Evolutionary conservation across 768 basidiomycete species (phyloP).

Genomic region (Tremella yokohamensis): DNA sequence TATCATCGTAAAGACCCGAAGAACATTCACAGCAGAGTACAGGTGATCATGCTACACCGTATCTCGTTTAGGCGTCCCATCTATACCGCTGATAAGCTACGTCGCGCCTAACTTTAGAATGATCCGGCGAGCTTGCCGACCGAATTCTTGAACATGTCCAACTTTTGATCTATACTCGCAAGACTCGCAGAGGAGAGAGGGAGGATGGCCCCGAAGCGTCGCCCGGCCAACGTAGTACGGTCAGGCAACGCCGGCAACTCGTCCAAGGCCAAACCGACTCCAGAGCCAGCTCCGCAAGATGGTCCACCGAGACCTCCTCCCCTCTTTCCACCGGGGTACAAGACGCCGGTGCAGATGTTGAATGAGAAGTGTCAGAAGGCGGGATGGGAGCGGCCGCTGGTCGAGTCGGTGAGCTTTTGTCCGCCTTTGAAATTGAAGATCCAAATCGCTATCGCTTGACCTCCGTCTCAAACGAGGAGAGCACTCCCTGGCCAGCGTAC

Average conservation of each 20-base stretch:
- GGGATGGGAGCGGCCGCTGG: slow-evolving; percentile 77
- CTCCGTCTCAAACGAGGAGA: no score
- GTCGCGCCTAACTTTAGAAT: no score
- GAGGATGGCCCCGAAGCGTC: slow-evolving; percentile 50
- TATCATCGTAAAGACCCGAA: no score
- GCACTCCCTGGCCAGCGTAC: no score
- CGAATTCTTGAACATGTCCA: no score
- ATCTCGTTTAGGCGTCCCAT: no score
- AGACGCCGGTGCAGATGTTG: slow-evolving; percentile 73
- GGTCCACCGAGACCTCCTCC: slow-evolving; percentile 52
- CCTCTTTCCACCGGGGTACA: slow-evolving; percentile 78
- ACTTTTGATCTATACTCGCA: no score
- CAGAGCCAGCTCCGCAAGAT: slow-evolving; percentile 5
- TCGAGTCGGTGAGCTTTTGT: slow-evolving; percentile 64
- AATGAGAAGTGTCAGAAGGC: slow-evolving; percentile 87
- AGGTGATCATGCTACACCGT: no score
- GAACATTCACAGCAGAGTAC: no score
- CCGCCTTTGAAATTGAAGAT: background rate
- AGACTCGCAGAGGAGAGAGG: background rate
- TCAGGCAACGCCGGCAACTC: slow-evolving; percentile 89
- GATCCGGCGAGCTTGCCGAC: no score
- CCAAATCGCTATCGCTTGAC: no score
- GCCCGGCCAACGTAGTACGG: slow-evolving; percentile 72
- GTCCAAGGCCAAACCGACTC: slow-evolving; percentile 56
- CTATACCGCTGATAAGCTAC: no score